Evolutionary conservation across 2,329 filamentous ascomycete species (phyloP).

Genomic region (Cyphellophora attinorum): DNA sequence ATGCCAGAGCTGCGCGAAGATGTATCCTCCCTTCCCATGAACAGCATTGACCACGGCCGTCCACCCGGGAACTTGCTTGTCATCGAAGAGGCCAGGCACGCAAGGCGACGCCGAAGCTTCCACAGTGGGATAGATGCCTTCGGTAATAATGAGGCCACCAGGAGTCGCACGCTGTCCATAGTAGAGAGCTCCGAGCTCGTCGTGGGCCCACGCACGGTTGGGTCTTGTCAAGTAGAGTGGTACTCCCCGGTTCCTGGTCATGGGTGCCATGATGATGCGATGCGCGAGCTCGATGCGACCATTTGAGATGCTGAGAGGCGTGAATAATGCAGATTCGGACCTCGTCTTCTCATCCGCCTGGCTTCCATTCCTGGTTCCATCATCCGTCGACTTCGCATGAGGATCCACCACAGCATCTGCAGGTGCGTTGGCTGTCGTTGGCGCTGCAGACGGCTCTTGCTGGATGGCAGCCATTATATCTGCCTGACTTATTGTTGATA

Average conservation of each 20-base stretch:
- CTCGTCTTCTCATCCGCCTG: no score
- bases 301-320: constrained; percentile 33
- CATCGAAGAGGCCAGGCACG: constrained; percentile 3
- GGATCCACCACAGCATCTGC: no score
- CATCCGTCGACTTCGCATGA: no score
- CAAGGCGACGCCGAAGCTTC: not conserved
- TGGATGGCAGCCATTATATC: no score
- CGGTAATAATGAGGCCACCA: constrained; percentile 27
- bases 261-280: constrained; percentile 41
- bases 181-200: constrained; percentile 28
- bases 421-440: no score
- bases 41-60: constrained; percentile 41
- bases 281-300: constrained; percentile 38
- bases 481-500: no score
- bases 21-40: constrained; percentile 40
- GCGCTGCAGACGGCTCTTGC: no score
- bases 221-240: constrained; percentile 32
- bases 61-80: constrained; percentile 37
- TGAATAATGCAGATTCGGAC: constrained; percentile 31
- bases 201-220: constrained; percentile 26
- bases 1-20: constrained; percentile 32
- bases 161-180: constrained; percentile 28
- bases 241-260: constrained; percentile 44
- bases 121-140: constrained; percentile 18
- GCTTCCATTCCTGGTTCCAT: no score